A percentile compares a stretch with the other conserved stretches of the same genome.
These are phyloP conservation scores for Fusarium nanum DNA, from an alignment of 2,329 filamentous ascomycete species.

Conservation along the genomic window DNA sequence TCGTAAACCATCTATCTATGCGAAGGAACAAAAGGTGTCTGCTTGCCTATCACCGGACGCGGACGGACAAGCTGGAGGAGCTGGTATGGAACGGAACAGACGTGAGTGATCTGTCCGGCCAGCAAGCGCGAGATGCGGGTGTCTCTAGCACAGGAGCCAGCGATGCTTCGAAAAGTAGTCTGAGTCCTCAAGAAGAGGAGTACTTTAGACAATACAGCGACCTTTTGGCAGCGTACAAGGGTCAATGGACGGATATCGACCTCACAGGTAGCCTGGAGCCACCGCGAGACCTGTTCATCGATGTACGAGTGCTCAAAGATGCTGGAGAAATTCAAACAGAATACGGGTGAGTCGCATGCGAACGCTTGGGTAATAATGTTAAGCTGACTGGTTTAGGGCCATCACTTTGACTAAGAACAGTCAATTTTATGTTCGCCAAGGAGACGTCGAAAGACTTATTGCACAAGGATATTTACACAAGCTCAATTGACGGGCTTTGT, in stretches of 20 bases:
- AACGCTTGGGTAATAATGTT: not conserved
- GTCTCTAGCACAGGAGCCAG: constrained; percentile 46
- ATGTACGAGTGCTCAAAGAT: constrained; percentile 94
- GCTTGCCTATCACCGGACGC: constrained; percentile 90
- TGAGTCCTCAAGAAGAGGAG: constrained; percentile 96
- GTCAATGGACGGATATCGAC: constrained; percentile 98
- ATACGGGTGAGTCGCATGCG: constrained; percentile 78
- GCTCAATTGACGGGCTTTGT: constrained; percentile 69
- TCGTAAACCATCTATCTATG: constrained; percentile 96
- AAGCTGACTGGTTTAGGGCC: constrained; percentile 66
- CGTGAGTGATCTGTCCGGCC: constrained; percentile 75
- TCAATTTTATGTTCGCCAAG: constrained; percentile 95
- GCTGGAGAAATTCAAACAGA: constrained; percentile 99
- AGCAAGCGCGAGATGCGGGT: constrained; percentile 61
- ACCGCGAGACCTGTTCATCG: constrained; percentile 95
- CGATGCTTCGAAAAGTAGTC: constrained; percentile 72
- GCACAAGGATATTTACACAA: constrained; percentile 95
- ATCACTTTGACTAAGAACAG: constrained; percentile 98
- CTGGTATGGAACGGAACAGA: constrained; percentile 93
- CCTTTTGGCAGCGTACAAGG: constrained; percentile 94
- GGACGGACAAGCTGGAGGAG: constrained; percentile 91
- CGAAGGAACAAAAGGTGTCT: constrained; percentile 95
- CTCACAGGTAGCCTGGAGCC: constrained; percentile 93
- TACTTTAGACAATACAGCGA: constrained; percentile 94
- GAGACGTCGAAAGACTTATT: constrained; percentile 94